Conservation (phyloP, 1,139 yeast genomes). For the Sugiyamaella japonica region DNA sequence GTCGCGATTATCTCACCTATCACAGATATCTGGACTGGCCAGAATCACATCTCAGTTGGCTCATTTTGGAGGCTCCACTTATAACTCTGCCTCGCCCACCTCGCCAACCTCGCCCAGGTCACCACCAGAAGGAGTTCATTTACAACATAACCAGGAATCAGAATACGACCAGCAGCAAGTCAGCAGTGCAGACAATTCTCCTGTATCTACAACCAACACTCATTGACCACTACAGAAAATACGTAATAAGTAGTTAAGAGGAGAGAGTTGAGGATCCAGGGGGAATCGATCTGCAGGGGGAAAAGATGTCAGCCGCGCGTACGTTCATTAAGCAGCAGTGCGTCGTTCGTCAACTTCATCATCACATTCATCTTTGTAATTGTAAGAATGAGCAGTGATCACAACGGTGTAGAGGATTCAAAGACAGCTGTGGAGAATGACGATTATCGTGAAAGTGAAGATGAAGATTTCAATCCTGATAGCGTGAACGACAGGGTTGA, state of each 20-base stretch:
- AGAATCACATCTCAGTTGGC: constrained; percentile 6
- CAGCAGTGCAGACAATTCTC: no score
- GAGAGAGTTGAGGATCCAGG: no score
- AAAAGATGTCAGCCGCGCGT: background rate
- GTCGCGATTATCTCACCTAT: constrained; percentile 13
- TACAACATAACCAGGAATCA: background rate
- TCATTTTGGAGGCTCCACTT: background rate
- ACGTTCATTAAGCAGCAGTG: no score
- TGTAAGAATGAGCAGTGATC: constrained; percentile 3
- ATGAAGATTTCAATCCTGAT: constrained; percentile 61
- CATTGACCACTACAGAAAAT: no score
- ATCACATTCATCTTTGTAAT: background rate
- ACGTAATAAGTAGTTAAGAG: no score
- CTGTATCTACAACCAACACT: no score
- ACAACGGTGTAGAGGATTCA: background rate
- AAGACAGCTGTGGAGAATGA: constrained; percentile 31
- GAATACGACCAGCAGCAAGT: background rate
- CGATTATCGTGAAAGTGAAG: constrained; percentile 60
- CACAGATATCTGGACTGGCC: constrained; percentile 5
- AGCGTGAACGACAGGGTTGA: constrained; percentile 13
- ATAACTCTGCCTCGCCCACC: background rate
- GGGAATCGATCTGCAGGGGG: no score
- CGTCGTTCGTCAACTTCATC: background rate
- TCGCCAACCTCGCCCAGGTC: background rate
- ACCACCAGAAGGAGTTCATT: background rate